Conservation (phyloP, 495 filamentous ascomycete genomes). For the Hypomontagnella submonticulosa region DNA sequence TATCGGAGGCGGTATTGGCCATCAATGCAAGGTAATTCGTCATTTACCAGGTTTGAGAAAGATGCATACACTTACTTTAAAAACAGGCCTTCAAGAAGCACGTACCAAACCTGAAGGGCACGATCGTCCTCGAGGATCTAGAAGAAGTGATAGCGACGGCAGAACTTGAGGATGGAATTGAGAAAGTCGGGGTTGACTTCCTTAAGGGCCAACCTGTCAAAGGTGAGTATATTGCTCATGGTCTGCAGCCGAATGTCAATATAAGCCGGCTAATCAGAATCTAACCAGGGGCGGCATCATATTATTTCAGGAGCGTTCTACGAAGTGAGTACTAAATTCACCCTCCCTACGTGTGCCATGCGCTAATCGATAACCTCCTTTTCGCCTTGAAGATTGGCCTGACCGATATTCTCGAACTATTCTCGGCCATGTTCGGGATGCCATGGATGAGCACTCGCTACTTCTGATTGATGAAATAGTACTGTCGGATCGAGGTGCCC, state of each 20-base stretch:
- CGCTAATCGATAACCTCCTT: conserved; percentile 26
- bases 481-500: conserved; percentile 48
- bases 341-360: not conserved
- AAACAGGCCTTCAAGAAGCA: conserved; percentile 55
- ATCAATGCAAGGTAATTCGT: conserved; percentile 54
- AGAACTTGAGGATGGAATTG: conserved; percentile 56
- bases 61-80: not conserved
- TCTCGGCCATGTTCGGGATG: conserved; percentile 50
- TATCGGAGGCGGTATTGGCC: conserved; percentile 65
- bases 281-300: conserved; percentile 48
- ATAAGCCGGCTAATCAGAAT: not conserved
- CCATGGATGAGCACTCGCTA: conserved; percentile 53
- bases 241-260: not conserved
- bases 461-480: conserved; percentile 60
- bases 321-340: conserved; percentile 26
- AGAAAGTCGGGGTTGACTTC: conserved; percentile 61
- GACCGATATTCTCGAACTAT: conserved; percentile 53
- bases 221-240: conserved; percentile 42
- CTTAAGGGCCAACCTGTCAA: conserved; percentile 61
- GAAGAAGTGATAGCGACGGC: conserved; percentile 50
- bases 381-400: conserved; percentile 51
- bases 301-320: conserved; percentile 51
- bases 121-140: conserved; percentile 66
- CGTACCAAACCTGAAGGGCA: conserved; percentile 54
- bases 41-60: not conserved